These are phyloP conservation scores for Coemansia sp. DNA, from an alignment of 192 early-diverging fungal genomes.

Conservation along the genomic window DNA sequence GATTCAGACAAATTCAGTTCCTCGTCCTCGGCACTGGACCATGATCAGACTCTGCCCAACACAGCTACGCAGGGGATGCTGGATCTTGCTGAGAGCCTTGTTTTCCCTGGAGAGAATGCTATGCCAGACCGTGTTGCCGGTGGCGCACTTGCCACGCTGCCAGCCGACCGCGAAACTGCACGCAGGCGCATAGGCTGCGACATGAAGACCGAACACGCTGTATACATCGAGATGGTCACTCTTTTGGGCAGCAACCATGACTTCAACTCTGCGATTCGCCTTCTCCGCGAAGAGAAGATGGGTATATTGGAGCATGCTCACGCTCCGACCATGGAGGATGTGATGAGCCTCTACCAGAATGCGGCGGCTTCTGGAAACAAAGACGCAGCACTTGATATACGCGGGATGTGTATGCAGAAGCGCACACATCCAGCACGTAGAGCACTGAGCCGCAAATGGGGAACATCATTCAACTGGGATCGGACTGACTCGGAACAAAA, in stretches of 20 bases:
- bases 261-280: slow-evolving; percentile 48
- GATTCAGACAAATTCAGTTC: not conserved
- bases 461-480: slow-evolving; percentile 57
- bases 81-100: slow-evolving; percentile 27
- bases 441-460: slow-evolving; percentile 60
- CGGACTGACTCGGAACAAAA: slow-evolving; percentile 44
- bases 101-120: slow-evolving; percentile 30
- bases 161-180: slow-evolving; percentile 41
- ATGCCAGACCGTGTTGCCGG: slow-evolving; percentile 25
- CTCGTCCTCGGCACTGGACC: not conserved
- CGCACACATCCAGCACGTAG: slow-evolving; percentile 33
- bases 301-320: slow-evolving; percentile 40
- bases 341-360: slow-evolving; percentile 56
- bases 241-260: slow-evolving; percentile 62
- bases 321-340: slow-evolving; percentile 49
- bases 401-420: slow-evolving; percentile 54
- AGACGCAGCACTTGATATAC: slow-evolving; percentile 51
- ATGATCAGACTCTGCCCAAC: slow-evolving; percentile 12
- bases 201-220: slow-evolving; percentile 56
- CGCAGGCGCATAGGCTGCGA: slow-evolving; percentile 55
- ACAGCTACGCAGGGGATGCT: slow-evolving; percentile 34
- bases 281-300: slow-evolving; percentile 53
- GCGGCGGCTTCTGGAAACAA: slow-evolving; percentile 56
- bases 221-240: slow-evolving; percentile 65
- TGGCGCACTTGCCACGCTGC: slow-evolving; percentile 34